Evolutionary conservation across 345 rosid genomes (phyloP).

Genomic region (Syzygium aromaticum): DNA sequence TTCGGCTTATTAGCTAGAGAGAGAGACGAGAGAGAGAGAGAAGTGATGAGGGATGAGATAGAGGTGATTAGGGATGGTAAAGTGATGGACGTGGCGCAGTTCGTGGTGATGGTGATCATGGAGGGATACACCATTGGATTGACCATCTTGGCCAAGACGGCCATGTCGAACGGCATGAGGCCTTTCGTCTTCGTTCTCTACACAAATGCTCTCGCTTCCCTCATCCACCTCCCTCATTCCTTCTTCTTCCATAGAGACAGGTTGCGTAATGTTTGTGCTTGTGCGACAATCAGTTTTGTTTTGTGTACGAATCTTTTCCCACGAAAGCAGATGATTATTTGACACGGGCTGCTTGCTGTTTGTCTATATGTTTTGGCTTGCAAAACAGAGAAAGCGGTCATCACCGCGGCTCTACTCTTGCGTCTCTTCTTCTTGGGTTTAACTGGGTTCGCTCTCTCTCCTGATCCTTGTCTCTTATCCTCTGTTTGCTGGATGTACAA

Average conservation of each 20-base stretch:
- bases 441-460: conserved; percentile 41
- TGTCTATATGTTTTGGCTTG: conserved; percentile 3
- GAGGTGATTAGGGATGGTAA: conserved; percentile 13
- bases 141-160: conserved; percentile 56
- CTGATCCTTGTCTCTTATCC: not conserved
- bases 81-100: conserved; percentile 29
- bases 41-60: not conserved
- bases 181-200: conserved; percentile 73
- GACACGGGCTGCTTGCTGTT: not conserved
- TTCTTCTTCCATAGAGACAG: conserved; percentile 42
- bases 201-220: conserved; percentile 48
- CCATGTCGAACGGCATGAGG: conserved; percentile 56
- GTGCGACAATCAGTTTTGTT: not conserved
- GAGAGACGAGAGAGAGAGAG: not conserved
- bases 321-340: not conserved
- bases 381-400: conserved; percentile 36
- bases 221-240: conserved; percentile 56
- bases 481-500: not conserved
- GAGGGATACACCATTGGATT: conserved; percentile 70
- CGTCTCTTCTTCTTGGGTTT: conserved; percentile 70
- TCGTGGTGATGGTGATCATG: conserved; percentile 50
- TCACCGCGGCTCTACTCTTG: conserved; percentile 35
- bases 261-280: conserved; percentile 22
- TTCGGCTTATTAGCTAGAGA: not conserved
- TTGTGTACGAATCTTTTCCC: not conserved